Conservation (phyloP, 495 filamentous ascomycete genomes). For the Penicillium mononematosum region DNA sequence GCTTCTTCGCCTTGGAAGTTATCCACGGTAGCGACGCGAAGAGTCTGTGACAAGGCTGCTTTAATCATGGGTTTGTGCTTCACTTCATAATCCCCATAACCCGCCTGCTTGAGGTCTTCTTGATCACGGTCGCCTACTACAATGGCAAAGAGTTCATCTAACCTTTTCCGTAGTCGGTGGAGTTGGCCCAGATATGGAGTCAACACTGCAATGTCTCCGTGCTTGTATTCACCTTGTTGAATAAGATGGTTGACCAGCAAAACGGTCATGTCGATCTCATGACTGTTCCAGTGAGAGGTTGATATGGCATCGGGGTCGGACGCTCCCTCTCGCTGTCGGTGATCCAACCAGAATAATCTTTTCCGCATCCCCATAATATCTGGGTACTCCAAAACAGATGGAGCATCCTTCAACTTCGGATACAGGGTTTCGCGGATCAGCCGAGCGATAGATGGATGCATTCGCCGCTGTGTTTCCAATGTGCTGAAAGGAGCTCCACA, state of each 20-base stretch:
- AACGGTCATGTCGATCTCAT: conserved; percentile 65
- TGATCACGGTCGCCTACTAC: conserved; percentile 66
- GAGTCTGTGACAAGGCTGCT: conserved; percentile 54
- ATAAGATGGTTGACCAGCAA: conserved; percentile 70
- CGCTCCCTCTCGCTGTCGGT: conserved; percentile 55
- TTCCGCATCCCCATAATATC: conserved; percentile 62
- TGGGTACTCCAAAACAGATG: conserved; percentile 53
- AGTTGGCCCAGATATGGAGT: conserved; percentile 78
- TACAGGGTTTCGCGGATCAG: conserved; percentile 64
- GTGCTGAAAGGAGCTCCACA: conserved; percentile 52
- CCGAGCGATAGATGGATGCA: conserved; percentile 68
- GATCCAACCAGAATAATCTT: conserved; percentile 74
- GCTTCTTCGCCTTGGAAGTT: conserved; percentile 86
- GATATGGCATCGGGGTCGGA: conserved; percentile 37
- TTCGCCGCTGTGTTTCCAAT: conserved; percentile 69
- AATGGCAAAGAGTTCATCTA: conserved; percentile 58
- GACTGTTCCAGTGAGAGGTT: conserved; percentile 65
- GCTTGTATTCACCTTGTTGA: conserved; percentile 64
- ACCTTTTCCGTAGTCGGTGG: conserved; percentile 52
- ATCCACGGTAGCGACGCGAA: conserved; percentile 79
- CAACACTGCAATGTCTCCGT: conserved; percentile 71
- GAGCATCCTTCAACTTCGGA: conserved; percentile 58
- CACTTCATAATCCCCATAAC: conserved; percentile 35
- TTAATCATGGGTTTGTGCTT: conserved; percentile 30
- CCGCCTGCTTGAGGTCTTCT: conserved; percentile 56